A percentile compares a stretch with the other conserved stretches of the same genome.
Conservation (phyloP, 768 basidiomycete species). For the Gymnopilus dilepis region DNA sequence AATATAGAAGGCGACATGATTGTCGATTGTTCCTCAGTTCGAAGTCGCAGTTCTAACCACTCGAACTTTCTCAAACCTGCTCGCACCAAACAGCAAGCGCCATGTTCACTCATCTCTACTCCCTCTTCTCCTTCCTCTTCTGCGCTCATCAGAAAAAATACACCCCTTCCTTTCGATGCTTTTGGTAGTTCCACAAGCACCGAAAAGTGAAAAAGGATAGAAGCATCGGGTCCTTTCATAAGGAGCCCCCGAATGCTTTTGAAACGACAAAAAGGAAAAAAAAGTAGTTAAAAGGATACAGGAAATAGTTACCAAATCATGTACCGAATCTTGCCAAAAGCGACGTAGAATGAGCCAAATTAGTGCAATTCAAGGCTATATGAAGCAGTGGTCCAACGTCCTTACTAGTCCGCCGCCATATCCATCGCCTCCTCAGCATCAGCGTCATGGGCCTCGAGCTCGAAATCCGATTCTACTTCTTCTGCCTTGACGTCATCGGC, state of each 20-base stretch:
- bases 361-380: neutral
- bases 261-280: neutral
- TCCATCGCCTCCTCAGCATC: neutral
- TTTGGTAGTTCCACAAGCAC: neutral
- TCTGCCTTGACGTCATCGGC: too few species aligned
- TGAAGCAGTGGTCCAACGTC: neutral
- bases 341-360: neutral
- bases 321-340: neutral
- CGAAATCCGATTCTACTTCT: neutral
- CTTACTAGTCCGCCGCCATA: neutral
- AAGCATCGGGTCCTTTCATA: neutral
- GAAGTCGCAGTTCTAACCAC: conserved; percentile 16
- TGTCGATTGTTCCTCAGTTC: conserved; percentile 14
- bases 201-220: neutral
- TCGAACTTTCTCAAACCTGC: neutral
- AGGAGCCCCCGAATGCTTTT: neutral
- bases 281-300: neutral
- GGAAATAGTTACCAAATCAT: neutral
- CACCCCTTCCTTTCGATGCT: neutral
- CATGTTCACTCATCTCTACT: conserved; percentile 29
- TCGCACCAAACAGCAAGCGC: conserved; percentile 11
- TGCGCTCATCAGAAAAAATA: conserved; percentile 15
- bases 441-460: neutral
- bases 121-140: conserved; percentile 21
- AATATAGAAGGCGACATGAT: conserved; percentile 16